Evolutionary conservation across 257 asterid genomes (phyloP).

Genomic region (Gentiana macrophylla): DNA sequence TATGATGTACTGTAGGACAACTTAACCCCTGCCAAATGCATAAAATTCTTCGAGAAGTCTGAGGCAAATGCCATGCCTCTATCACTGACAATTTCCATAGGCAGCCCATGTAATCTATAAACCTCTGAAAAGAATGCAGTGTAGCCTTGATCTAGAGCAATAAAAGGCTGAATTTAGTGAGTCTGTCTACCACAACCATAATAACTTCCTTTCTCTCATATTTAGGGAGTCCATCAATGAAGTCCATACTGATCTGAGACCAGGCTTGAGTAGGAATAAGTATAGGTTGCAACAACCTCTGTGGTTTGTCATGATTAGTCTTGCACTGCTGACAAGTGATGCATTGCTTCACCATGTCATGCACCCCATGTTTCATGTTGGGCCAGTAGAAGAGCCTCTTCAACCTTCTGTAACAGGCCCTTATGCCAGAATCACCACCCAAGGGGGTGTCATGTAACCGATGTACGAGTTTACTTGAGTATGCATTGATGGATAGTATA

Average conservation of each 20-base stretch:
- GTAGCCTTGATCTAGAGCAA: background rate
- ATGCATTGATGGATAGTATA: too few species aligned
- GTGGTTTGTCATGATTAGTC: background rate
- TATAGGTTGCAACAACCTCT: background rate
- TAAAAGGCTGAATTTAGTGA: background rate
- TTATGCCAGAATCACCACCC: background rate
- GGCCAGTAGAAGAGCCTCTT: too few species aligned
- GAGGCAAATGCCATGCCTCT: background rate
- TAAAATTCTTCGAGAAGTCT: background rate
- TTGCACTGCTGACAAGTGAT: background rate
- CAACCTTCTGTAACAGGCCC: background rate
- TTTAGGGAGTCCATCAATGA: background rate
- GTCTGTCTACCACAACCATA: background rate
- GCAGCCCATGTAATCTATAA: background rate
- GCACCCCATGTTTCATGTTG: background rate
- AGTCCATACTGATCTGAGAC: background rate
- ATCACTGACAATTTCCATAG: background rate
- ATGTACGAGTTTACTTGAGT: too few species aligned
- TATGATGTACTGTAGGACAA: background rate
- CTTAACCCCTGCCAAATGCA: background rate
- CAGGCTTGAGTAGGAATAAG: background rate
- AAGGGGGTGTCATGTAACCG: background rate
- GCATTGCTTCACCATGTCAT: background rate
- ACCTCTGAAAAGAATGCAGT: background rate
- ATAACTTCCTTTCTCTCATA: background rate